Evolutionary conservation across 2,329 filamentous ascomycete species (phyloP).

Genomic region (Coniochaeta prunicola): DNA sequence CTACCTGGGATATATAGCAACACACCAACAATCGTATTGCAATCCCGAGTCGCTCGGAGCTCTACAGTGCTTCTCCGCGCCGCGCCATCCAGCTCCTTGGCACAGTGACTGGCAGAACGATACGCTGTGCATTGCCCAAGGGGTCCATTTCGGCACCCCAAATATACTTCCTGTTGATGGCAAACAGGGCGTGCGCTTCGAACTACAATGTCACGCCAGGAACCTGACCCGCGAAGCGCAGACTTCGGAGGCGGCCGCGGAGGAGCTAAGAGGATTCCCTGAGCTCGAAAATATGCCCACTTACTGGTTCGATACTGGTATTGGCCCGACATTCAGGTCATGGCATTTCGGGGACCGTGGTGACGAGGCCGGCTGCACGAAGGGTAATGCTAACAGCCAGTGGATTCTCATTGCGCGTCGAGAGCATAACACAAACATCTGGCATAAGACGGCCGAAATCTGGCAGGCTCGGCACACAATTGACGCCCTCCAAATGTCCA

Average conservation of each 20-base stretch:
- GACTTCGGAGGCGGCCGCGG: conserved; percentile 4
- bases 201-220: background rate
- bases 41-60: background rate
- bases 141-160: conserved; percentile 6
- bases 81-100: background rate
- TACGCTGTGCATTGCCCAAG: conserved; percentile 9
- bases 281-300: conserved; percentile 9
- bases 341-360: conserved; percentile 9
- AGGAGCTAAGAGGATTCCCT: conserved; percentile 9
- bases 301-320: conserved; percentile 18
- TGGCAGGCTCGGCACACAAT: conserved; percentile 18
- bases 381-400: conserved; percentile 7
- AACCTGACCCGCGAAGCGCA: conserved; percentile 10
- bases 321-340: conserved; percentile 9
- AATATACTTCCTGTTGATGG: background rate
- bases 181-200: background rate
- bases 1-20: conserved; percentile 3
- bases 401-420: conserved; percentile 17
- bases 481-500: conserved; percentile 13
- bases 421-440: conserved; percentile 19
- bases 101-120: conserved; percentile 5
- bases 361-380: conserved; percentile 4
- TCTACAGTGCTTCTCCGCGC: conserved; percentile 5
- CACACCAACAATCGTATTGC: conserved; percentile 6
- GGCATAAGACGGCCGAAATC: conserved; percentile 20